phyloP scores from a whole-genome alignment of 2,329 filamentous ascomycete genomes.

The Talaromyces sp. region DNA sequence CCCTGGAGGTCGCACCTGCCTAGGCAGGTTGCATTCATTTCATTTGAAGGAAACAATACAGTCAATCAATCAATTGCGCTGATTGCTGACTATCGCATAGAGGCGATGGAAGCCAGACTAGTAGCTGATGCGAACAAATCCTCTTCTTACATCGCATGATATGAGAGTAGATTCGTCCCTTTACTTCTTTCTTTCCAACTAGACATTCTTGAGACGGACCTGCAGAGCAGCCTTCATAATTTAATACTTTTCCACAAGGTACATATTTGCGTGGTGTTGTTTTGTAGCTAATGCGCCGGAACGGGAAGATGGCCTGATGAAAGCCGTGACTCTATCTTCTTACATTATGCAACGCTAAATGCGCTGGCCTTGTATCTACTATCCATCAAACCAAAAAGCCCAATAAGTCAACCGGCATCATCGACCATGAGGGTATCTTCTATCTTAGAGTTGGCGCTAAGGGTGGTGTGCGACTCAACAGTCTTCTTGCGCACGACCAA shows the following conservation, averaged over 20 bases:
- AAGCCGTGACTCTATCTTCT: background rate
- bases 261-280: background rate
- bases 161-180: background rate
- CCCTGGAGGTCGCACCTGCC: background rate
- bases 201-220: background rate
- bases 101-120: background rate
- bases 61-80: background rate
- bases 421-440: background rate
- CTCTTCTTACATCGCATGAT: background rate
- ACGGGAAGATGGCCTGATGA: background rate
- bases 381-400: background rate
- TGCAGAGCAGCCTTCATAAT: background rate
- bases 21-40: background rate
- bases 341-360: background rate
- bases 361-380: background rate
- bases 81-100: background rate
- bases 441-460: background rate
- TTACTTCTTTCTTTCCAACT: background rate
- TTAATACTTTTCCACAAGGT: background rate
- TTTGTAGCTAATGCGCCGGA: conserved; percentile 2
- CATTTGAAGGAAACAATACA: background rate
- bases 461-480: background rate
- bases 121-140: background rate
- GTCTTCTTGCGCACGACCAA: background rate
- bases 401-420: background rate